A percentile compares a stretch with the other conserved stretches of the same genome.
phyloP scores from a whole-genome alignment of 2,329 filamentous ascomycete species.

The Botrytis tulipae region DNA sequence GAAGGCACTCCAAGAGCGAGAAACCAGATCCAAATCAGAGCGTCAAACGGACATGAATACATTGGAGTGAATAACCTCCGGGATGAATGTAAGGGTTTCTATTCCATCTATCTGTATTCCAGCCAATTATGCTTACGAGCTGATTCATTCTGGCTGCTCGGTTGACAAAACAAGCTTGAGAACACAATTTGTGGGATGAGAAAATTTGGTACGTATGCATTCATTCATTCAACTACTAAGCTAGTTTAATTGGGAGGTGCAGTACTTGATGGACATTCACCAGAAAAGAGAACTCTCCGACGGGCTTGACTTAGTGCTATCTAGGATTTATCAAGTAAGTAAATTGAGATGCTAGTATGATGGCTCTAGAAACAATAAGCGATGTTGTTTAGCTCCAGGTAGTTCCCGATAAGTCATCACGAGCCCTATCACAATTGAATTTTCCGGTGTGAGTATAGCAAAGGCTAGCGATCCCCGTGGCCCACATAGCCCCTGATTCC shows the following conservation, averaged over 20 bases:
- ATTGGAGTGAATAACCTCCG: background rate
- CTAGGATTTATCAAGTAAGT: background rate
- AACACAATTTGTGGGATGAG: background rate
- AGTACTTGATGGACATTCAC: background rate
- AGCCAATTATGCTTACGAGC: fast-evolving
- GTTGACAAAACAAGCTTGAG: background rate
- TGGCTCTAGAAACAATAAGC: background rate
- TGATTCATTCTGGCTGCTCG: background rate
- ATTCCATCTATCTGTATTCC: background rate
- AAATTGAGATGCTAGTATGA: background rate
- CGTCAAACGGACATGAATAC: no score
- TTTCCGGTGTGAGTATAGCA: no score
- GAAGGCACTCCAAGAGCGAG: no score
- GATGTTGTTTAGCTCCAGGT: background rate
- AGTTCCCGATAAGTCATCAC: background rate
- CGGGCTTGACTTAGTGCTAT: fast-evolving
- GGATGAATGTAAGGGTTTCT: background rate
- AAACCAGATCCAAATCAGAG: no score
- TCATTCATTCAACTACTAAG: background rate
- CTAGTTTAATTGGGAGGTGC: background rate
- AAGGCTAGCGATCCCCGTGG: no score
- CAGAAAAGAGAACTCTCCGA: background rate
- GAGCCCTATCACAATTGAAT: slow-evolving; percentile 5
- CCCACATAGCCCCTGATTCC: slow-evolving; percentile 5
- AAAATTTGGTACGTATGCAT: background rate